phyloP scores from a whole-genome alignment of 176 grass and related monocot species.

The Carex parvula region DNA sequence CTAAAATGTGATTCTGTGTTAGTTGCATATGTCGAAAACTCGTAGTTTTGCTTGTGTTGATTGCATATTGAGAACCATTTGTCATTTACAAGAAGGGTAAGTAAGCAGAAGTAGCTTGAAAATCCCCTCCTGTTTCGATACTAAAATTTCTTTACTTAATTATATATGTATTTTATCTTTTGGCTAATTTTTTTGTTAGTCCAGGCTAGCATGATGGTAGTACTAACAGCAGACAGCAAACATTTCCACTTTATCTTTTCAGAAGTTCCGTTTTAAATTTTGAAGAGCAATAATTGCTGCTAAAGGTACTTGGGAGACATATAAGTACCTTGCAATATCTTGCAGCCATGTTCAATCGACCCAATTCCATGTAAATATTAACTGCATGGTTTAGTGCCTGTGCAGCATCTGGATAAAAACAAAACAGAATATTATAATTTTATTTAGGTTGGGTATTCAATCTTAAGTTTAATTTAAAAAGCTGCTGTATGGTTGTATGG shows the following conservation, averaged over 20 bases:
- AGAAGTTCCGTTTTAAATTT: neutral
- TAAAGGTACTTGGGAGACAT: neutral
- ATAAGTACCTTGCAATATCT: conserved; percentile 90
- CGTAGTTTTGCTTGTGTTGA: neutral
- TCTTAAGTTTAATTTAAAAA: neutral
- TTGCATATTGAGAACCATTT: neutral
- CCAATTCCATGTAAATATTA: conserved; percentile 94
- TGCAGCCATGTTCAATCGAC: conserved; percentile 96
- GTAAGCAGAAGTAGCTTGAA: neutral
- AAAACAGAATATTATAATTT: conserved; percentile 6
- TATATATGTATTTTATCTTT: neutral
- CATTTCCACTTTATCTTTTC: neutral
- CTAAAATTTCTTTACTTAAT: neutral
- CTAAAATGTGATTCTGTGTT: neutral
- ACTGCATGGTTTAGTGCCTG: conserved; percentile 77
- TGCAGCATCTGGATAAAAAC: conserved; percentile 61
- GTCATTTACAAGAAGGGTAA: neutral
- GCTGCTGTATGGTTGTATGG: neutral
- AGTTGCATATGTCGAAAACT: neutral
- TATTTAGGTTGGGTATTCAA: neutral
- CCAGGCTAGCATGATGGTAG: neutral
- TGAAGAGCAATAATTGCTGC: conserved; percentile 14
- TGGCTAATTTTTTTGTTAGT: neutral
- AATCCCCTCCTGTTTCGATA: neutral
- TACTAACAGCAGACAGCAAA: neutral